Base-by-base conservation (phyloP, 2,329 filamentous ascomycete genomes). In the Fusarium pseudoanthophilum region DNA sequence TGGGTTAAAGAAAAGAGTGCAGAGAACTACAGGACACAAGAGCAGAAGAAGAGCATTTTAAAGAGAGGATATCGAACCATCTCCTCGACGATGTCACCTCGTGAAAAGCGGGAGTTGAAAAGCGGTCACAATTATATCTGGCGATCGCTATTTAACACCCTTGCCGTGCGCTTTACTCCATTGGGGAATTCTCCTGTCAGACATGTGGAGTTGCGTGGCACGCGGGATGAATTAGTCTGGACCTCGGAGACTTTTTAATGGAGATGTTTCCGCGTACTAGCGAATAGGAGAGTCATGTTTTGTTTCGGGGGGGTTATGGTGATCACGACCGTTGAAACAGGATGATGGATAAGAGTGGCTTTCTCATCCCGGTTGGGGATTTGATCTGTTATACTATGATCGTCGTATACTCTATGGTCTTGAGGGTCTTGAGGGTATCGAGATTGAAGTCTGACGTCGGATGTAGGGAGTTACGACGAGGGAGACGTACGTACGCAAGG, bases 61-160 rank as follows among this genome's bases (percentile, higher is more conserved):
- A 58, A 39, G 4, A 20, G 11, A 30, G 34, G 8, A 36, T 36
- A 16, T 64, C 69, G 28, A 28, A 42, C 46, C 28, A 52, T 60
- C n/a, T 48, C 42, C 69, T 62, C 42, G 66, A 42, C 51, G 51
- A 64, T 39, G 64, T 62, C 30, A 58, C 37, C 40, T 61, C 9
- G 28, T 53, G 28, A 45, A 51, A 32, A 48, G 51, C 30, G 32
- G 16, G 28, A 43, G 46, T 43, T 9, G 18, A 30, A 58, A 58
- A 62, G 60, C 32, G 55, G 49, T 64, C 42, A 60, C 63, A 57
- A 71, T 60, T 51, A 52, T 55, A 21, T 39, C 34, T n/a, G 72
- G 56, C 72, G 72, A 74, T 74, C 72, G 20, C 61, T 67, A 74
- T 75, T 63, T 73, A 51, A 55, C 39, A 62, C 60, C 60, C 60